These are phyloP conservation scores for Fraxinus nigra DNA, from an alignment of 305 asterid genomes.

Conservation along the genomic window DNA sequence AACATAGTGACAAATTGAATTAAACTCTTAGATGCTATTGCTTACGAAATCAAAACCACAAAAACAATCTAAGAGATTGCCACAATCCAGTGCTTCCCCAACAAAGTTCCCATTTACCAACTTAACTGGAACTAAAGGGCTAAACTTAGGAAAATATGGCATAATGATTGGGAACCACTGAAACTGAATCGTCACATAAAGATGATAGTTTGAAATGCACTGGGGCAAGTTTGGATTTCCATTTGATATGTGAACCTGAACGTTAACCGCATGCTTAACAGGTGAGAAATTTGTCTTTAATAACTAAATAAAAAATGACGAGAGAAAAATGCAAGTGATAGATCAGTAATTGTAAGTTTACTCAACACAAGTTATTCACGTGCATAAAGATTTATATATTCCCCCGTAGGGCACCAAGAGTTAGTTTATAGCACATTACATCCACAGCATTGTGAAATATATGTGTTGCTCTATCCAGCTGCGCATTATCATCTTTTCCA, in stretches of 20 bases:
- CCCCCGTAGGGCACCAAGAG: slow-evolving; percentile 9
- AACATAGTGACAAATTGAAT: neutral
- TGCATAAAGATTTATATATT: neutral
- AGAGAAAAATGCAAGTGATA: neutral
- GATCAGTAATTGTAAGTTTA: neutral
- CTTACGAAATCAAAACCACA: neutral
- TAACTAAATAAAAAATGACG: neutral
- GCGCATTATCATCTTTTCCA: slow-evolving; percentile 67
- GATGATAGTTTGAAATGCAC: neutral
- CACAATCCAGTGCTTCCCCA: neutral
- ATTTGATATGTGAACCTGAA: neutral
- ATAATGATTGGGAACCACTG: neutral
- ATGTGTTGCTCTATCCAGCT: slow-evolving; percentile 62
- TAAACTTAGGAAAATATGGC: neutral
- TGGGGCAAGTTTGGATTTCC: neutral
- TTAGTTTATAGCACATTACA: slow-evolving; percentile 37
- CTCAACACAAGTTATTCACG: neutral
- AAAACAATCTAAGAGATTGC: neutral
- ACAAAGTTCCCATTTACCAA: neutral
- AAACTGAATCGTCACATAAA: neutral
- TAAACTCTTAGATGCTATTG: neutral
- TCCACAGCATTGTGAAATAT: slow-evolving; percentile 58
- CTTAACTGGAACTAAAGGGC: neutral
- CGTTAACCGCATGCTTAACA: slow-evolving; percentile 3
- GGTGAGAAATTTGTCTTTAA: neutral